These are phyloP conservation scores for Mycothermus thermophilus DNA, from an alignment of 495 filamentous ascomycete genomes.

Conservation along the genomic window DNA sequence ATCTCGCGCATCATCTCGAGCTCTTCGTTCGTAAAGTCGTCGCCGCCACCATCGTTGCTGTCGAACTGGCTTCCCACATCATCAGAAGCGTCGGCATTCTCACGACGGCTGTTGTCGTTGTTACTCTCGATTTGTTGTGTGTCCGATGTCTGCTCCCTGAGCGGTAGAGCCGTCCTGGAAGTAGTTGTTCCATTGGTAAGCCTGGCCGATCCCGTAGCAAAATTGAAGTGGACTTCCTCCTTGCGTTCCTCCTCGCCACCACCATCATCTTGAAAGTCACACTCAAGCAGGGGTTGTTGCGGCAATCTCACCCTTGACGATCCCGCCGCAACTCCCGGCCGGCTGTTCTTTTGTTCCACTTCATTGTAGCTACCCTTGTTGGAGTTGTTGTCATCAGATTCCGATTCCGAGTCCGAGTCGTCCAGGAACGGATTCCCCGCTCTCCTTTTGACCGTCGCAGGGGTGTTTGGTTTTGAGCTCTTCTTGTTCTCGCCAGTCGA, in stretches of 20 bases:
- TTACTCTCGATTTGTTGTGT: neutral
- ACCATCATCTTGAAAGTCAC: neutral
- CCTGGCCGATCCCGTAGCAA: slow-evolving; percentile 1
- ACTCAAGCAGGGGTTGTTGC: neutral
- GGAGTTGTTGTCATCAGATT: slow-evolving; percentile 10
- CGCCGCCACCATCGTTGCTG: slow-evolving; percentile 31
- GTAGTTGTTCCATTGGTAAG: slow-evolving; percentile 10
- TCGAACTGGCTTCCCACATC: too few species aligned
- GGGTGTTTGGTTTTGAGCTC: neutral
- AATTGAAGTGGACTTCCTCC: too few species aligned
- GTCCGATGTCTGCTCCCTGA: slow-evolving; percentile 13
- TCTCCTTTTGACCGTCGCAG: slow-evolving; percentile 8
- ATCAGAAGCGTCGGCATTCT: slow-evolving; percentile 48
- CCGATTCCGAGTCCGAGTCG: slow-evolving; percentile 12
- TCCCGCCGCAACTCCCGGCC: too few species aligned
- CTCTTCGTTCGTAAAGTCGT: slow-evolving; percentile 48
- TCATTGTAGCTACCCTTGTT: slow-evolving; percentile 8
- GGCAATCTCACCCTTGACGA: slow-evolving; percentile 11
- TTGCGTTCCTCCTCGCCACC: neutral
- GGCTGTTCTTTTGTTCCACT: too few species aligned
- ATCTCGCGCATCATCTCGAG: slow-evolving; percentile 45
- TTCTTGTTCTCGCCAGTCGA: neutral
- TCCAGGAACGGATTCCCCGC: slow-evolving; percentile 18
- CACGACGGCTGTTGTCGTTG: slow-evolving; percentile 22
- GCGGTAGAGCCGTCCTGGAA: slow-evolving; percentile 7